Conservation (phyloP, 192 early-diverging fungal genomes). For the Backusella psychrophila region DNA sequence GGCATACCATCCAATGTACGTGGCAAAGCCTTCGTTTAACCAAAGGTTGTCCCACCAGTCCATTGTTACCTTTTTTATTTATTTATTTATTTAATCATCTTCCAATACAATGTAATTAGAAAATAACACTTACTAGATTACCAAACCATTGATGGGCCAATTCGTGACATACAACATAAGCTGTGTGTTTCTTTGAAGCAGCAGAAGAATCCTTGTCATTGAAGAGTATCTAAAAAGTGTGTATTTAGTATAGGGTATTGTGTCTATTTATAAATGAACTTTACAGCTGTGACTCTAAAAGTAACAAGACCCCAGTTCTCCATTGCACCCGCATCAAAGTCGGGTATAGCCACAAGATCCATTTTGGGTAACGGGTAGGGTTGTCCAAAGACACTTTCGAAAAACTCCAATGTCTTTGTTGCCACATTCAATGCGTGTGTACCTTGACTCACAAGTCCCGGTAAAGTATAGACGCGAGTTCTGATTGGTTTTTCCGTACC, state of each 20-base stretch:
- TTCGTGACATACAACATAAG: slow-evolving; percentile 89
- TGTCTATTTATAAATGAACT: not conserved
- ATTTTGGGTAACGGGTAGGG: slow-evolving; percentile 90
- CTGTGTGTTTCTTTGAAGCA: slow-evolving; percentile 72
- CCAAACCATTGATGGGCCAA: slow-evolving; percentile 89
- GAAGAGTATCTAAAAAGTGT: slow-evolving; percentile 62
- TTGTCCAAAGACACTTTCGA: slow-evolving; percentile 81
- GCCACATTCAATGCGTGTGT: slow-evolving; percentile 79
- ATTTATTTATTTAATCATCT: not conserved
- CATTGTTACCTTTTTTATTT: slow-evolving; percentile 10
- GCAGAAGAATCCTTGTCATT: slow-evolving; percentile 72
- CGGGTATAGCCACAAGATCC: slow-evolving; percentile 87
- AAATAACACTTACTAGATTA: slow-evolving; percentile 77
- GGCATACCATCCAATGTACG: slow-evolving; percentile 89
- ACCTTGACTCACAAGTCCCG: slow-evolving; percentile 75
- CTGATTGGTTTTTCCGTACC: slow-evolving; percentile 70
- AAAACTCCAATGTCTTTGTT: slow-evolving; percentile 75
- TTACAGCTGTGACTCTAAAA: slow-evolving; percentile 62
- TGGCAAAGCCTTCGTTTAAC: slow-evolving; percentile 96
- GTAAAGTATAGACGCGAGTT: slow-evolving; percentile 82
- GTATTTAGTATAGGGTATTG: not conserved
- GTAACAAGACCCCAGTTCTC: slow-evolving; percentile 99
- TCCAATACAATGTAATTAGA: not conserved
- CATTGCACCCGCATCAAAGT: slow-evolving; percentile 87
- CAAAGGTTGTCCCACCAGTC: slow-evolving; percentile 33